Percentiles rank a stretch among this genome's conserved stretches.
Conservation (phyloP, 2,329 filamentous ascomycete genomes). For the Aspergillus sp. region DNA sequence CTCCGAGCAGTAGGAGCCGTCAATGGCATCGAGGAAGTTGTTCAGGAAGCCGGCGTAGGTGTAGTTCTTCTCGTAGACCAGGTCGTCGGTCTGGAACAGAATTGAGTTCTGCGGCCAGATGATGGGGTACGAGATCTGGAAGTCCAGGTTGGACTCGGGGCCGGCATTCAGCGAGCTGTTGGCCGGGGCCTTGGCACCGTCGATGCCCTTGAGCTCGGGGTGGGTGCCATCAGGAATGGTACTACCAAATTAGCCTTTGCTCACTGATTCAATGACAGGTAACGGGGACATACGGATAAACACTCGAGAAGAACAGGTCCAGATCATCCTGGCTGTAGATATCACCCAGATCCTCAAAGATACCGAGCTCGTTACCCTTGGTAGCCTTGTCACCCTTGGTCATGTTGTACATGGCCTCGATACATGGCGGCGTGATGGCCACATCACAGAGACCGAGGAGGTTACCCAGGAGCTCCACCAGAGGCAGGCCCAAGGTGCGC, state of each 20-base stretch:
- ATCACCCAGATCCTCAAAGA: constrained; percentile 42
- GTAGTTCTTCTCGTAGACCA: constrained; percentile 32
- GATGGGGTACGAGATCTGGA: constrained; percentile 41
- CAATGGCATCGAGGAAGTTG: constrained; percentile 45
- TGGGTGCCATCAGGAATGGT: constrained; percentile 35
- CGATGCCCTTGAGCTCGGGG: constrained; percentile 33
- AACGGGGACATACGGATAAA: constrained; percentile 21
- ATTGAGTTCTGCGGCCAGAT: constrained; percentile 44
- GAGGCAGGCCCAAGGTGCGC: constrained; percentile 16
- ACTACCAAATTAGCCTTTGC: constrained; percentile 3
- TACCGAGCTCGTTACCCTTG: constrained; percentile 39
- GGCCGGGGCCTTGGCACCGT: constrained; percentile 33
- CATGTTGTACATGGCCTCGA: constrained; percentile 38
- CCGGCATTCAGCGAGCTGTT: constrained; percentile 22
- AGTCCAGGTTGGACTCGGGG: constrained; percentile 39
- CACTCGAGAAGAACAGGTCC: constrained; percentile 33
- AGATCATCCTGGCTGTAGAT: constrained; percentile 42
- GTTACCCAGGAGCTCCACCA: constrained; percentile 14
- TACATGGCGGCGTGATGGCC: constrained; percentile 37
- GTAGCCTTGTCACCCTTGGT: constrained; percentile 32
- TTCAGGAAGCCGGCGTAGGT: constrained; percentile 36
- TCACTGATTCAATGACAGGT: no score
- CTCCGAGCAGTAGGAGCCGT: constrained; percentile 45
- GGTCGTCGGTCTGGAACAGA: constrained; percentile 44
- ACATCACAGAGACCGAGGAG: constrained; percentile 20